Conservation (phyloP, 2,329 filamentous ascomycete genomes). For the Sporothrix variecibatus region DNA sequence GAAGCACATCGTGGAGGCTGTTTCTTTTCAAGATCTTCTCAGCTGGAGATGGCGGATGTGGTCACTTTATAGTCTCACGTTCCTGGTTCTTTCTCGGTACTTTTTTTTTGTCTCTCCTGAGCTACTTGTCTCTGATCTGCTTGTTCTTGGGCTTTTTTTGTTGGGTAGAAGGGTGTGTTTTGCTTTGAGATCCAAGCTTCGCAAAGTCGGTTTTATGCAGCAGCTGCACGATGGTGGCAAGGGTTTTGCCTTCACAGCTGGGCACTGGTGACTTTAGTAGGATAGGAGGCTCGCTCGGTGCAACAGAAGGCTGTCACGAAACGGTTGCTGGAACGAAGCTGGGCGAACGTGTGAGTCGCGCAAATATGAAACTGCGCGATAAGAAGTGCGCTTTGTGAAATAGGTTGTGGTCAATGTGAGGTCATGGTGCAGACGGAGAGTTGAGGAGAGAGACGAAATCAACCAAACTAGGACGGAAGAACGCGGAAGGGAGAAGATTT, state of each 20-base stretch:
- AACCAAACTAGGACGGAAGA: neutral
- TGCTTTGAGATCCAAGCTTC: neutral
- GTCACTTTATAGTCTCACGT: neutral
- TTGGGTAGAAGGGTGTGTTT: neutral
- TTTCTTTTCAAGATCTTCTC: neutral
- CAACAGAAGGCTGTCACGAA: neutral
- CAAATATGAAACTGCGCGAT: neutral
- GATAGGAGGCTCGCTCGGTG: too few species aligned
- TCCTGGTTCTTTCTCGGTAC: neutral
- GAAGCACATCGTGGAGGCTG: conserved; percentile 47
- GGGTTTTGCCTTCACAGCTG: neutral
- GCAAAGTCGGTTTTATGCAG: neutral
- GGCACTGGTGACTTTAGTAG: neutral
- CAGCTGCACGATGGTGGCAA: neutral
- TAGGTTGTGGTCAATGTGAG: neutral
- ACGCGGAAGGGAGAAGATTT: neutral
- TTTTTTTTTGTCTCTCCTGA: too few species aligned
- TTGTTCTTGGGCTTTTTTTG: neutral
- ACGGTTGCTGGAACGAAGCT: neutral
- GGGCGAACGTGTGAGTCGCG: neutral
- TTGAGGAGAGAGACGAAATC: neutral
- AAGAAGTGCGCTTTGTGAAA: neutral
- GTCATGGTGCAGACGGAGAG: neutral
- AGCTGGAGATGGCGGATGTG: neutral
- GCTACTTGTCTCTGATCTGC: too few species aligned